phyloP scores from a whole-genome alignment of 306 rosid genomes.

The Medicago lupulina region DNA sequence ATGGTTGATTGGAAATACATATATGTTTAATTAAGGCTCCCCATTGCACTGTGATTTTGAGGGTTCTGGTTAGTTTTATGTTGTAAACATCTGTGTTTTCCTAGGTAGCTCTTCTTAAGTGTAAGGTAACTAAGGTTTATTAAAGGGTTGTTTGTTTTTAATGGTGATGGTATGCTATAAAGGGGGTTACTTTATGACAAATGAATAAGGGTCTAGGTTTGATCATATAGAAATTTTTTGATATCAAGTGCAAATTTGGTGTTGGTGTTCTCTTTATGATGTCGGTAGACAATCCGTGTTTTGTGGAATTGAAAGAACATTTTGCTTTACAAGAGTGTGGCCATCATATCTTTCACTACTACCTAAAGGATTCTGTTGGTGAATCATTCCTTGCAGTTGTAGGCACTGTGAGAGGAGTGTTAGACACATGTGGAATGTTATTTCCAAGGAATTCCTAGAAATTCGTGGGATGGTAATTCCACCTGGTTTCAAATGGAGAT shows the following conservation, averaged over 20 bases:
- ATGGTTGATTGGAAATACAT: constrained; percentile 16
- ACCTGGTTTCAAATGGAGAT: constrained; percentile 92
- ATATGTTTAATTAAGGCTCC: constrained; percentile 48
- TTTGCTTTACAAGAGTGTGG: constrained; percentile 95
- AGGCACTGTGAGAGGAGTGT: constrained; percentile 93
- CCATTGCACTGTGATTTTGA: no score
- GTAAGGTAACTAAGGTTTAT: constrained; percentile 38
- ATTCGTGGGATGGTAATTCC: constrained; percentile 68
- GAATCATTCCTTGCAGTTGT: constrained; percentile 91
- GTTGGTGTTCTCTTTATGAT: constrained; percentile 51
- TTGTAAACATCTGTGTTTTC: constrained; percentile 15
- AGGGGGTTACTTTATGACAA: constrained; percentile 43
- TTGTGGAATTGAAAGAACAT: constrained; percentile 95
- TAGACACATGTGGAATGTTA: constrained; percentile 97
- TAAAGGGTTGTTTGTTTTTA: constrained; percentile 8
- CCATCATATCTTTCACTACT: constrained; percentile 91
- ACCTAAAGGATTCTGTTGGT: constrained; percentile 88
- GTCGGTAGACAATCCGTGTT: constrained; percentile 58
- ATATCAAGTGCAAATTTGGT: constrained; percentile 48
- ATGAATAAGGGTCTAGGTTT: constrained; percentile 25
- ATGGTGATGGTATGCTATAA: constrained; percentile 31
- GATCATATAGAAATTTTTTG: constrained; percentile 45
- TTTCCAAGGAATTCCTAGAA: constrained; percentile 78
- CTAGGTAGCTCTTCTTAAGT: no score
- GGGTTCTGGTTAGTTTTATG: constrained; percentile 37